A percentile compares a stretch with the other conserved stretches of the same genome.
These are phyloP conservation scores for Amyloporia xantha DNA, from an alignment of 768 basidiomycete species.

Conservation along the genomic window DNA sequence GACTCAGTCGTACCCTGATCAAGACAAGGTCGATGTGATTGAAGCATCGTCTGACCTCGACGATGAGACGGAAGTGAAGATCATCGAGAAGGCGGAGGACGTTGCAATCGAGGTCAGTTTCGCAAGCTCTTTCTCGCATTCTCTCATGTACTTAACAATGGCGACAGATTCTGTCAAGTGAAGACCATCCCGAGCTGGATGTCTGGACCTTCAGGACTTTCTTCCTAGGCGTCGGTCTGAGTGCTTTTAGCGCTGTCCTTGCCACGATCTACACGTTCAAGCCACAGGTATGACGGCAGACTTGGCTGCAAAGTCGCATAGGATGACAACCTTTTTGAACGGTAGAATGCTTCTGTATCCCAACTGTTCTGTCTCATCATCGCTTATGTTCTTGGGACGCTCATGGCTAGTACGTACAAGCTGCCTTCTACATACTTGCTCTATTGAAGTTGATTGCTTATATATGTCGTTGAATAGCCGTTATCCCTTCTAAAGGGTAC, in stretches of 20 bases:
- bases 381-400: slow-evolving; percentile 46
- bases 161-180: slow-evolving; percentile 38
- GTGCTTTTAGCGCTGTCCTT: slow-evolving; percentile 39
- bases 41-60: slow-evolving; percentile 6
- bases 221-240: slow-evolving; percentile 42
- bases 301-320: not conserved
- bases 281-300: slow-evolving; percentile 28
- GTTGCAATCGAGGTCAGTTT: slow-evolving; percentile 34
- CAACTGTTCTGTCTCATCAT: slow-evolving; percentile 52
- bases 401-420: slow-evolving; percentile 35
- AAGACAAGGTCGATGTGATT: slow-evolving; percentile 15
- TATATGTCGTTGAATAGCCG: slow-evolving; percentile 18
- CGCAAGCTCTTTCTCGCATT: not conserved
- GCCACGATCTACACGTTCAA: slow-evolving; percentile 32
- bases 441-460: not conserved
- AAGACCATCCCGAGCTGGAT: slow-evolving; percentile 44
- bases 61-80: slow-evolving; percentile 18
- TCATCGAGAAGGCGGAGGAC: slow-evolving; percentile 38
- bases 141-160: not conserved
- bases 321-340: no score
- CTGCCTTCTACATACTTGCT: not conserved
- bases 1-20: slow-evolving; percentile 5
- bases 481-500: slow-evolving; percentile 39
- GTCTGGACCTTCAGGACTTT: slow-evolving; percentile 42
- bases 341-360: slow-evolving; percentile 45